Base-by-base conservation (phyloP, 2,329 filamentous ascomycete species). In the Thermothelomyces thermophilus region DNA sequence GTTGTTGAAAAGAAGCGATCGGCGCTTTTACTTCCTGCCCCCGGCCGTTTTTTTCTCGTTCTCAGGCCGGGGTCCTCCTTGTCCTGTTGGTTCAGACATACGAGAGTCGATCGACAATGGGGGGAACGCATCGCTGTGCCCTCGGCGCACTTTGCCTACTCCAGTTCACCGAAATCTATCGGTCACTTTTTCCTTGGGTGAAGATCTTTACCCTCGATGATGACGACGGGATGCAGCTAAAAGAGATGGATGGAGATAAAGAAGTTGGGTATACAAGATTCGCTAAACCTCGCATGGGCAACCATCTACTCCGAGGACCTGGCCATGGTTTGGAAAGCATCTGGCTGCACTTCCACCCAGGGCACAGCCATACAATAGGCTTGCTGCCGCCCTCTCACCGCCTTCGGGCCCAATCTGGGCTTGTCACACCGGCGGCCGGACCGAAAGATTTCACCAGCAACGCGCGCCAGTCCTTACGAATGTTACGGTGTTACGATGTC, bases 401-500 rank as follows among this genome's bases (percentile, higher is more conserved):
- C 14, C 13, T 14, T 39, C 22, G 16, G 35, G 17, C 16, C 26
- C 16, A 24, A 22, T 26, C 31, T 13, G 33, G 11, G 16, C 14
- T 26, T 36, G 20, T 9, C 35, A 31, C 7, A 16, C 16, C 33
- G 30, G 37, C 37, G 40, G 41, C 28, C 9, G 28, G 20, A 42
- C 37, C 48, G 45, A 34, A 35, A 42, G 17, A 24, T 24, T 49
- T 45, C 37, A 45, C 46, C 48, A 41, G 40, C 44, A 47, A 36
- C 40, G 7, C 40, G 7, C 41, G 39, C 51, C 49, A 50, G 42
- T 53, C 53, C 50, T 56, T 57, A 60, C 43, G 59, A 61, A 55
- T 60, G 56, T 61, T 59, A 61, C 53, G 59, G 57, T 58, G 53
- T 60, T 60, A 61, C 56, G 59, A 61, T 48, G 59, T 60, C 57